A percentile compares a stretch with the other conserved stretches of the same genome.
These are phyloP conservation scores for Trichoderma endophyticum DNA, from an alignment of 2,329 filamentous ascomycete species.

Conservation along the genomic window DNA sequence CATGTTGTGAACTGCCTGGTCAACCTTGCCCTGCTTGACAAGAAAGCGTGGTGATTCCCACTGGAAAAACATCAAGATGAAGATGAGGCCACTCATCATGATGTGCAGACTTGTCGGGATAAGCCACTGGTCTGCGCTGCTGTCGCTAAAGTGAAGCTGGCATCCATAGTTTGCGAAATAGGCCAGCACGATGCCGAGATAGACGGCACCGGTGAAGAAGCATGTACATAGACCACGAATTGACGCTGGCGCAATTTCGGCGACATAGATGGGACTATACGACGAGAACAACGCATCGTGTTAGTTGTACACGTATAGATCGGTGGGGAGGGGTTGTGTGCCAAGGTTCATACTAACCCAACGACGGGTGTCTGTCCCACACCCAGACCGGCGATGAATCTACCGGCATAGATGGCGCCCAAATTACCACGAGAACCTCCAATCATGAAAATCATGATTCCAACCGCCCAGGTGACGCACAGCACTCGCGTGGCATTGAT, in stretches of 20 bases:
- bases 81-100: slow-evolving; percentile 72
- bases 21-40: slow-evolving; percentile 59
- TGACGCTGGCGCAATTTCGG: slow-evolving; percentile 66
- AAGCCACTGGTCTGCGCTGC: slow-evolving; percentile 53
- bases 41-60: slow-evolving; percentile 69
- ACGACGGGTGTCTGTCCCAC: slow-evolving; percentile 67
- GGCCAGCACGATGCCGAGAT: slow-evolving; percentile 72
- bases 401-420: slow-evolving; percentile 59
- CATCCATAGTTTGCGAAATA: slow-evolving; percentile 72
- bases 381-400: slow-evolving; percentile 64
- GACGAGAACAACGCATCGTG: neutral
- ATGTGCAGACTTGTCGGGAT: slow-evolving; percentile 73
- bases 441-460: slow-evolving; percentile 58
- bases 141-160: slow-evolving; percentile 46
- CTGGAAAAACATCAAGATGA: slow-evolving; percentile 65
- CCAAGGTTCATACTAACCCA: slow-evolving; percentile 35
- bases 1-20: slow-evolving; percentile 56
- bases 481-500: slow-evolving; percentile 60
- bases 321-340: neutral
- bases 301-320: neutral
- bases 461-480: slow-evolving; percentile 55
- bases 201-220: slow-evolving; percentile 55
- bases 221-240: slow-evolving; percentile 71
- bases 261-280: slow-evolving; percentile 62
- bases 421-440: slow-evolving; percentile 49